Base-by-base conservation (phyloP, 2,329 filamentous ascomycete species). In the Dothideomycetidae sp. region DNA sequence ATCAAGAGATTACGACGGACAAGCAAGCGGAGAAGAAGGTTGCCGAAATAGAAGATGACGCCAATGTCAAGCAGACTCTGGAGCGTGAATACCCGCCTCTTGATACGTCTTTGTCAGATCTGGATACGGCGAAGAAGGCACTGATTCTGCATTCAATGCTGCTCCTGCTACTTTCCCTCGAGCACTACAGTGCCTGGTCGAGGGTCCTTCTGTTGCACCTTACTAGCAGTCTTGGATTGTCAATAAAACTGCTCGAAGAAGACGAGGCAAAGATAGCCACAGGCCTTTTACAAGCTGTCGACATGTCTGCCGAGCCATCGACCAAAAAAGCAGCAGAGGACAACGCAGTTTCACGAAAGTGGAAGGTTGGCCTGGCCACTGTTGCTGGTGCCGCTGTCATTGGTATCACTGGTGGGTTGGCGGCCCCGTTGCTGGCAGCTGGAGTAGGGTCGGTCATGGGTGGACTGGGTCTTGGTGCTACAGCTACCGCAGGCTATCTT, bases 301-400 rank as follows among this genome's bases (percentile, higher is more conserved):
- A 79, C 45, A 78, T 92, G 64, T 78, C 76, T 0, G 81, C 80
- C 1, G 80, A 86, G 43, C 73, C 77, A 1, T 84, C 90, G 53
- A 76, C 75, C 0, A 73, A 79, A 51, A 81, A 80, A 53, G 74
- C 78, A 37, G 70, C 63, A 0, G 77, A 84, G 39, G 74, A 81
- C 42, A 73, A 69, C 29, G 75, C 74, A 44, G 62, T 63, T n/a
- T 58, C 70, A 12, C 68, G 77, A 31, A 76, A 77, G 53, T 81
- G 76, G 72, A 85, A 85, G 53, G 84, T 94, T 13, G 84, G 86
- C 0, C 66, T 94, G 16, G 88, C 86, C 0, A 82, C 81, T 5
- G 83, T 92, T 0, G 85, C 83, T 0, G 88, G 88, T 9, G 88
- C 88, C 1, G 82, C 81, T 0, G 64, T 93, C 1, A 86, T 94